Evolutionary conservation across 116 monocot genomes (phyloP).

Genomic region (Zostera marina): DNA sequence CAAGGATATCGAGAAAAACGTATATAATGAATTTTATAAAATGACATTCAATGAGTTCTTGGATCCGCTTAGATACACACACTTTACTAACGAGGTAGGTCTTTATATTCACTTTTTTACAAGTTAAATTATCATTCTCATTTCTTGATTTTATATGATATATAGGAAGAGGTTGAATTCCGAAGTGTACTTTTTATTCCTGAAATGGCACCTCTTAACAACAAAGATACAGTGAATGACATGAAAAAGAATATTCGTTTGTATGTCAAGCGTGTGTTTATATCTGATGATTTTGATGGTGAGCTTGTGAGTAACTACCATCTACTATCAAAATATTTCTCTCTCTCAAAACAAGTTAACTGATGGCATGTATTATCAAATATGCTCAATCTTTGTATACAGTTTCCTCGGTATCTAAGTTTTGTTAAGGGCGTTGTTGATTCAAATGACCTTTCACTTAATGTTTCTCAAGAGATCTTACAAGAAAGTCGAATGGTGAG

Average conservation of each 20-base stretch:
- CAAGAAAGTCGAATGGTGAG: constrained; percentile 98
- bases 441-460: constrained; percentile 94
- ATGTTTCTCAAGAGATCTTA: constrained; percentile 92
- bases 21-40: constrained; percentile 92
- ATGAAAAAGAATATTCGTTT: constrained; percentile 93
- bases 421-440: constrained; percentile 98
- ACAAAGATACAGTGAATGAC: constrained; percentile 76
- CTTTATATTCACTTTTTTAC: neutral
- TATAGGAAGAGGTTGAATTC: constrained; percentile 99
- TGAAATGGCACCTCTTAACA: constrained; percentile 91
- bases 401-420: constrained; percentile 90
- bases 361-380: too few species aligned
- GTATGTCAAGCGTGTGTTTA: constrained; percentile 93
- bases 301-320: constrained; percentile 75
- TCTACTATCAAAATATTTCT: too few species aligned
- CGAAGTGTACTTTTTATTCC: constrained; percentile 90
- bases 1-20: constrained; percentile 74
- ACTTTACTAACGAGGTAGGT: constrained; percentile 86
- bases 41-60: constrained; percentile 95
- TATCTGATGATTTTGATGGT: constrained; percentile 98
- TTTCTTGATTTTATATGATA: too few species aligned
- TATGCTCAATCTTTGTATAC: too few species aligned
- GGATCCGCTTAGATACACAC: constrained; percentile 74
- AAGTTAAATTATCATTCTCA: neutral
- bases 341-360: too few species aligned